Base-by-base conservation (phyloP, 2,329 filamentous ascomycete genomes). In the Aspergillus sp. region DNA sequence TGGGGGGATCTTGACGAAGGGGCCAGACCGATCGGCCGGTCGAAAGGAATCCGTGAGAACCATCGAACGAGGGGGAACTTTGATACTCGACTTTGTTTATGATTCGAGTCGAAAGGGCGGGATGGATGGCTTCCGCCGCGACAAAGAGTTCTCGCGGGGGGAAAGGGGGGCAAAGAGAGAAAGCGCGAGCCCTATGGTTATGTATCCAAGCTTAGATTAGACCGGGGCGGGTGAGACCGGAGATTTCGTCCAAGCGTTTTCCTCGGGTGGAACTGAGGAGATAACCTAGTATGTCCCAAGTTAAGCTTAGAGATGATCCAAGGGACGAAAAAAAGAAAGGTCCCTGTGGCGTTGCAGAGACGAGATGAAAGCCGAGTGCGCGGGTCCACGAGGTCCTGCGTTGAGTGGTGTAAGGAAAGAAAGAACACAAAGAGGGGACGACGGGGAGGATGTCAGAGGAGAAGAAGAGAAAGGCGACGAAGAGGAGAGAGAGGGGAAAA, bases 21-120 rank as follows among this genome's bases (percentile, higher is more conserved):
- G 62, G 55, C 61, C 58, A 62, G 68, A 68, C 68, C 68, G 65
- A 16, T 63, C 63, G 68, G 68, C 66, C 68, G 65, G 60, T 64
- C 59, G 63, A 52, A 60, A 46, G 20, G 55, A 58, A 59, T 65
- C 64, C 55, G 65, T 54, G 46, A 63, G 52, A 59, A 67, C 58
- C 68, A 70, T 70, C 63, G 68, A 67, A 69, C 56, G 57, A 60
- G 52, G 16, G 12, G 36, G 14, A 26, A 47, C 52, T 18, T 26
- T 39, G n/a, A 31, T 14, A 31, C 14, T 50, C 9, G 45, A n/a
- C 56, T 55, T 26, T 32, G 3, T 31, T 31, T 31, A 16, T 12
- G 32, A 9, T 29, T 29, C n/a, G 32, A 39, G 42, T 20, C 31
- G 24, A 26, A 11, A 2, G 10, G 20, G 26, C 46, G 54, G 49